Percentiles rank a stretch among this genome's conserved stretches.
Evolutionary conservation across 169 alveolate genomes (phyloP).

Genomic region (Plasmodium gonderi): DNA sequence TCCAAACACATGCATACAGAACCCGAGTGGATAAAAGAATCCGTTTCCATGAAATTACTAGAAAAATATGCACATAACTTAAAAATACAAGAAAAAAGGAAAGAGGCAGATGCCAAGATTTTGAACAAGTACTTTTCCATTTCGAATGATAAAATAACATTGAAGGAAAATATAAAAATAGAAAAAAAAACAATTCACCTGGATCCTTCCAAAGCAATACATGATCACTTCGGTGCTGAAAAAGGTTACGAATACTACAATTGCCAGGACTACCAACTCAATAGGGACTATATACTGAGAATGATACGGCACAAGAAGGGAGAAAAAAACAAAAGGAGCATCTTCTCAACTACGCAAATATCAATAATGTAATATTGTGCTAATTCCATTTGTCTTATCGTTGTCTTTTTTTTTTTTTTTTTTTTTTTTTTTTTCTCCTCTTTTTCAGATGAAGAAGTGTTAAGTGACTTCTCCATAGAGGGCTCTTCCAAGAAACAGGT

Average conservation of each 20-base stretch:
- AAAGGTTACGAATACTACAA: no score
- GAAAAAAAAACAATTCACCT: background rate
- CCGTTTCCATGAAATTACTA: background rate
- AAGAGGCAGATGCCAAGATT: slow-evolving; percentile 16
- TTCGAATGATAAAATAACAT: slow-evolving; percentile 4
- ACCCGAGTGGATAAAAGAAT: slow-evolving; percentile 70
- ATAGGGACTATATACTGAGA: no score
- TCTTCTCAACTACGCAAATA: background rate
- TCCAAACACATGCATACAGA: background rate
- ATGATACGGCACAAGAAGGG: no score
- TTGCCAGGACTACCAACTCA: no score
- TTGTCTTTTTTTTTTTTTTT: background rate
- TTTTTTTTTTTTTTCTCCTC: background rate
- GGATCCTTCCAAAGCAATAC: background rate
- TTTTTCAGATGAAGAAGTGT: slow-evolving; percentile 16
- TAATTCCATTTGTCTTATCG: background rate
- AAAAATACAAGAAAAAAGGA: slow-evolving; percentile 5
- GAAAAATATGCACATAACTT: background rate
- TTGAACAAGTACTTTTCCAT: slow-evolving; percentile 32
- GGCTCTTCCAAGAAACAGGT: slow-evolving; percentile 33
- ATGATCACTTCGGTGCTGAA: background rate
- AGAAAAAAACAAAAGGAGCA: background rate
- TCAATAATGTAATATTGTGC: no score
- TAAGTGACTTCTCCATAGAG: slow-evolving; percentile 9
- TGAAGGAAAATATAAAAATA: background rate